Evolutionary conservation across 306 rosid species (phyloP), one percentile per base, ranked within the genome.

Genomic region (Cyclanthera cordifolia): DNA sequence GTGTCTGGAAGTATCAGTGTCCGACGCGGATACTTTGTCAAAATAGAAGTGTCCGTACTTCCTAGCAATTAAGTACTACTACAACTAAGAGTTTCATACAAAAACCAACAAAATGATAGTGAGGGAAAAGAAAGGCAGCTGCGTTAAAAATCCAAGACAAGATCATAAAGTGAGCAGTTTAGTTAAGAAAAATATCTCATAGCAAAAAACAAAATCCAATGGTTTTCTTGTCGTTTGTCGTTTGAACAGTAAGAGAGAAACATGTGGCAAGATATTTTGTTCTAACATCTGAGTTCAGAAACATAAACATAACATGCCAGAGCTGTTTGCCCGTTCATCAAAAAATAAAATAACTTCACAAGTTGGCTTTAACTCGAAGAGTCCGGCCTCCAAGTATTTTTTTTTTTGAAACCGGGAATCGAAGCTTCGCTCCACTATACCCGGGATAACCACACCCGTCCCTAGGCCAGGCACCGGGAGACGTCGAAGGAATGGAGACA

Each of bases 21-120:
- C n/a, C n/a, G n/a, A n/a, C n/a, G n/a, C n/a, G n/a, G n/a, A n/a
- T n/a, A n/a, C n/a, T n/a, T n/a, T n/a, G n/a, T n/a, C n/a, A n/a
- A n/a, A n/a, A n/a, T n/a, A n/a, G n/a, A n/a, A n/a, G n/a, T n/a
- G n/a, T n/a, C n/a, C n/a, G n/a, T n/a, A n/a, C n/a, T n/a, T n/a
- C n/a, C n/a, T n/a, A n/a, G n/a, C n/a, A n/a, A n/a, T 28, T 16
- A 73, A 5, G 67, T 59, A 59, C 48, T 57, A 57, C 67, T 69
- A 51, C 30, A 32, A 48, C 46, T 47, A 19, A 20, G 37, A 27
- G 37, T 14, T 47, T 46, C 47, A 24, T 10, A 27, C 5, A 32
- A 48, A 49, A 16, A 68, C 28, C 8, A 5, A 47, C 14, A 49
- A 47, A 23, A 3, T 27, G 30, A 27, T 1, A 1, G 56, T 8